phyloP scores from a whole-genome alignment of 768 basidiomycete genomes.

The Macrolepiota fuliginosa region DNA sequence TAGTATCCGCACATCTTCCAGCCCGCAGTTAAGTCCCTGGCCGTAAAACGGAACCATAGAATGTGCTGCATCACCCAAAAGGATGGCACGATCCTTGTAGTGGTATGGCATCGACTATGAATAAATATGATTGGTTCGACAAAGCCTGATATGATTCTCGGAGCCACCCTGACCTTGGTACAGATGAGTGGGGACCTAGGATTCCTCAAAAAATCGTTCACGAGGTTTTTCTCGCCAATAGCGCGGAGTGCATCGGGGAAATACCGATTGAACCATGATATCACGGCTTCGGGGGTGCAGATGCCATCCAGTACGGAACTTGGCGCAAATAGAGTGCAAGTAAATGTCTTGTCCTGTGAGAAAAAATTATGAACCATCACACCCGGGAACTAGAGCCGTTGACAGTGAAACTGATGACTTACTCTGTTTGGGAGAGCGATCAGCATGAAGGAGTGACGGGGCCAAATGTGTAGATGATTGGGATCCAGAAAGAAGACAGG shows the following conservation, averaged over 20 bases:
- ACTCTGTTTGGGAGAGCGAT: slow-evolving; percentile 98
- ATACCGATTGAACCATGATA: slow-evolving; percentile 76
- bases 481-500: slow-evolving; percentile 84
- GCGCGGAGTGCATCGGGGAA: slow-evolving; percentile 87
- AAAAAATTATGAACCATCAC: slow-evolving; percentile 21
- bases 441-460: slow-evolving; percentile 98
- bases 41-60: slow-evolving; percentile 99
- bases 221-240: slow-evolving; percentile 78
- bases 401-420: slow-evolving; percentile 19
- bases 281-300: slow-evolving; percentile 49
- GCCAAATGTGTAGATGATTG: slow-evolving; percentile 98
- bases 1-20: slow-evolving; percentile 95
- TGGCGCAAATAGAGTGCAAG: slow-evolving; percentile 93
- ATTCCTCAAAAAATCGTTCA: slow-evolving; percentile 78
- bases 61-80: slow-evolving; percentile 94
- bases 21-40: slow-evolving; percentile 95
- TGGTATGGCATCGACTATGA: slow-evolving; percentile 82
- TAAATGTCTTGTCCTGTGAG: slow-evolving; percentile 91
- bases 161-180: slow-evolving; percentile 66
- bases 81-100: slow-evolving; percentile 81
- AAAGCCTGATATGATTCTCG: slow-evolving; percentile 17
- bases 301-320: slow-evolving; percentile 72
- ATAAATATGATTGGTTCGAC: slow-evolving; percentile 24
- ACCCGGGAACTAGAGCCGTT: neutral
- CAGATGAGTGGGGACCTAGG: slow-evolving; percentile 89